These are phyloP conservation scores for Phascolomyces articulosus DNA, from an alignment of 371 early-diverging fungal genomes.

Conservation along the genomic window DNA sequence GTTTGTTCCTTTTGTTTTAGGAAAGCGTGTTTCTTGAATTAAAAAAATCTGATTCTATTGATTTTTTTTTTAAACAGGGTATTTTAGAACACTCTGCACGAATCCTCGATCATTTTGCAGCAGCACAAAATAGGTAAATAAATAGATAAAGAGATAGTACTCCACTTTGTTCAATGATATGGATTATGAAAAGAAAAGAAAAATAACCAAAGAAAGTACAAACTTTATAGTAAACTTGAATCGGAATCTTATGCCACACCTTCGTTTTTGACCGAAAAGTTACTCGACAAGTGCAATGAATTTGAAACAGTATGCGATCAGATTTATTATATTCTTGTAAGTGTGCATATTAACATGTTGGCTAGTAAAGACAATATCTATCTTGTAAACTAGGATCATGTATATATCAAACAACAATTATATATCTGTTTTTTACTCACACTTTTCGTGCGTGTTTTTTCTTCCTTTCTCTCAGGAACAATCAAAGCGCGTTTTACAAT, in stretches of 20 bases:
- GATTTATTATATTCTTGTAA: constrained; percentile 43
- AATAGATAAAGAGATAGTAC: no score
- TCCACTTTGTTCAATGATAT: no score
- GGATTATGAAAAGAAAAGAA: no score
- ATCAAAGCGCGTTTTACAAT: constrained; percentile 43
- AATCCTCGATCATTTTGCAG: constrained; percentile 42
- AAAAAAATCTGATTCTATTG: no score
- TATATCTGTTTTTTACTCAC: no score
- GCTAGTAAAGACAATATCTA: no score
- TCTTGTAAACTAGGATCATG: no score
- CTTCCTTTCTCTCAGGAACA: constrained; percentile 32
- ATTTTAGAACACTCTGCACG: constrained; percentile 46
- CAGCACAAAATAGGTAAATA: constrained; percentile 31
- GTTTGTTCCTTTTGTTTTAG: no score
- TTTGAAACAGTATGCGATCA: constrained; percentile 55
- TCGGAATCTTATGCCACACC: constrained; percentile 23
- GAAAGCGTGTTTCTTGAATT: no score
- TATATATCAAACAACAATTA: no score
- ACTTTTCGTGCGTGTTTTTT: no score
- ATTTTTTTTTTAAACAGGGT: constrained; percentile 27
- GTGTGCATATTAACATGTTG: background rate
- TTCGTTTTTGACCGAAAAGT: constrained; percentile 23
- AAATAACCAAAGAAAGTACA: no score
- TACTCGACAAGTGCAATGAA: constrained; percentile 45
- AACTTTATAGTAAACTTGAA: constrained; percentile 22